Percentiles rank a stretch among this genome's conserved stretches.
These are phyloP conservation scores for Saturnispora besseyi DNA, from an alignment of 805 yeast species.

Conservation along the genomic window DNA sequence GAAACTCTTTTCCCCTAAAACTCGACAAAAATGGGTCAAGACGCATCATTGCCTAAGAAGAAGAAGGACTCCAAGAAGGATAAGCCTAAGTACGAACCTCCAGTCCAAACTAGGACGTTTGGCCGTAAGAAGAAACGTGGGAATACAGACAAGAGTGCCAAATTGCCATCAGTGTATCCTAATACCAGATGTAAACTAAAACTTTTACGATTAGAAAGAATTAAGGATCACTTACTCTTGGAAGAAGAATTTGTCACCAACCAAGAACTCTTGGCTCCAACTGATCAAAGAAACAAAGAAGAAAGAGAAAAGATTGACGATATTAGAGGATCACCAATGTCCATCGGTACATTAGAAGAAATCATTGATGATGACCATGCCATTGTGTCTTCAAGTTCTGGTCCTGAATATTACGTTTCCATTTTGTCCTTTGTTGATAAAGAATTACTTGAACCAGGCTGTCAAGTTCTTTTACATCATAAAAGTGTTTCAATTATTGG, in stretches of 20 bases:
- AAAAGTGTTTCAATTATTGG: constrained; percentile 96
- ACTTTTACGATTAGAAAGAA: constrained; percentile 85
- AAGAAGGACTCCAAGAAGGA: constrained; percentile 47
- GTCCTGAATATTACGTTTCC: constrained; percentile 95
- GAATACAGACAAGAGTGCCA: constrained; percentile 71
- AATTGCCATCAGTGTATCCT: constrained; percentile 79
- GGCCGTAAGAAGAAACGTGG: constrained; percentile 83
- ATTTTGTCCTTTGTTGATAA: constrained; percentile 95
- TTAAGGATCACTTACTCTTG: constrained; percentile 87
- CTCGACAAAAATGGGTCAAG: constrained; percentile 24
- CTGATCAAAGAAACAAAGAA: constrained; percentile 93
- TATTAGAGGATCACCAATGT: constrained; percentile 91
- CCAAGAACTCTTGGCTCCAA: constrained; percentile 90
- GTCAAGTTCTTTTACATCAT: constrained; percentile 90
- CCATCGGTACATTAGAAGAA: constrained; percentile 94
- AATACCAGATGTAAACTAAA: constrained; percentile 90
- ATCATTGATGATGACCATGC: constrained; percentile 98
- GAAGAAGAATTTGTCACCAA: constrained; percentile 95
- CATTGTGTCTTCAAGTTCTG: constrained; percentile 89
- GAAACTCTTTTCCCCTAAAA: background rate
- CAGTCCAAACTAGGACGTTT: constrained; percentile 79
- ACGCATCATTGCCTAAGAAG: constrained; percentile 30
- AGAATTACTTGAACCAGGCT: constrained; percentile 92
- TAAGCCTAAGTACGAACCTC: constrained; percentile 97
- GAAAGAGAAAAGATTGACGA: constrained; percentile 94